phyloP scores from a whole-genome alignment of 768 basidiomycete genomes.

The Leccinum boreale region DNA sequence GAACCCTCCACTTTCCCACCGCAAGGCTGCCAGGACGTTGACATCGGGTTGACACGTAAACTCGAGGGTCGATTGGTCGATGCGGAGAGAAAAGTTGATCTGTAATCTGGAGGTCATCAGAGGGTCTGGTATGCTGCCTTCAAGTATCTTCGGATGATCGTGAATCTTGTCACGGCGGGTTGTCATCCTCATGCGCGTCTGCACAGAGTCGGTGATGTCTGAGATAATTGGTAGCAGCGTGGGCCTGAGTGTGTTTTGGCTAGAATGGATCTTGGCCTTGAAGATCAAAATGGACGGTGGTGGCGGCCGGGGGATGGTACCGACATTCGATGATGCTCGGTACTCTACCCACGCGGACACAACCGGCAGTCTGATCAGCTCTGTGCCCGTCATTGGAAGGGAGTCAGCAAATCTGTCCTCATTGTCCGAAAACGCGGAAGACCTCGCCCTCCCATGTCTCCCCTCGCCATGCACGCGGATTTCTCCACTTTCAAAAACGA shows the following conservation, averaged over 20 bases:
- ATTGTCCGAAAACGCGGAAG: conserved; percentile 38
- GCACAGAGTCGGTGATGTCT: conserved; percentile 67
- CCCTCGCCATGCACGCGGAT: conserved; percentile 66
- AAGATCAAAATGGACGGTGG: conserved; percentile 69
- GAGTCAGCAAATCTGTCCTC: conserved; percentile 57
- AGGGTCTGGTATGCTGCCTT: conserved; percentile 9
- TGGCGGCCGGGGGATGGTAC: conserved; percentile 31
- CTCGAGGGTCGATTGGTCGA: conserved; percentile 84
- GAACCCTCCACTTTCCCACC: conserved; percentile 96
- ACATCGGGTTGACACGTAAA: conserved; percentile 89
- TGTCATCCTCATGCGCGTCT: conserved; percentile 61
- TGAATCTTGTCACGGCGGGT: conserved; percentile 27
- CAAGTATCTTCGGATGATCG: conserved; percentile 10
- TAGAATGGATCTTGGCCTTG: conserved; percentile 86
- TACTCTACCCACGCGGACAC: conserved; percentile 85
- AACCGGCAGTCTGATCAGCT: conserved; percentile 69
- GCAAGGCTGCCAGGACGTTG: conserved; percentile 82
- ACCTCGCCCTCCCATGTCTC: conserved; percentile 38
- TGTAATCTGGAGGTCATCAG: conserved; percentile 49
- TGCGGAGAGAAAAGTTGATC: conserved; percentile 84
- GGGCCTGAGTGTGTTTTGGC: conserved; percentile 80
- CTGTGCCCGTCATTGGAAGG: conserved; percentile 46
- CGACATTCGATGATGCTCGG: conserved; percentile 49
- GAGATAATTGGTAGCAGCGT: conserved; percentile 82
- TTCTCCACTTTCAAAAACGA: conserved; percentile 82